Percentiles rank a stretch among this genome's conserved stretches.
These are phyloP conservation scores for Hymenoscyphus albidus DNA, from an alignment of 2,329 filamentous ascomycete species.

Conservation along the genomic window DNA sequence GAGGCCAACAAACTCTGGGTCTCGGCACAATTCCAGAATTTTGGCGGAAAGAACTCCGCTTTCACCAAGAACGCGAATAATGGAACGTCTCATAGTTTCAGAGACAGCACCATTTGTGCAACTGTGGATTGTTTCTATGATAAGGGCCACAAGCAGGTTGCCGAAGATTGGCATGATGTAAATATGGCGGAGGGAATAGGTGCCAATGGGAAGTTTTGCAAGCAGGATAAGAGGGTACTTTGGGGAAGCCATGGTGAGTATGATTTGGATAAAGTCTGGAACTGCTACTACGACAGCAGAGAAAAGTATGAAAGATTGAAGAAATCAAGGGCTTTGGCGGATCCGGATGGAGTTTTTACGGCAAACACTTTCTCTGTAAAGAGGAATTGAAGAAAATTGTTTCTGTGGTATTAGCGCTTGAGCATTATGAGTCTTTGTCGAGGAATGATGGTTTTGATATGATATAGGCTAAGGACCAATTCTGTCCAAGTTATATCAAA, in stretches of 20 bases:
- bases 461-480: neutral
- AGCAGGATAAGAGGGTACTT: conserved; percentile 39
- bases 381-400: neutral
- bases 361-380: conserved; percentile 24
- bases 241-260: conserved; percentile 42
- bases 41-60: conserved; percentile 43
- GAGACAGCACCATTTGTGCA: conserved; percentile 41
- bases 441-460: neutral
- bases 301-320: conserved; percentile 39
- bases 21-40: conserved; percentile 44
- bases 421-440: neutral
- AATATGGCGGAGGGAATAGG: conserved; percentile 37
- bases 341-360: conserved; percentile 36
- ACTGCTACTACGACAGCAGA: conserved; percentile 37
- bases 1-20: conserved; percentile 42
- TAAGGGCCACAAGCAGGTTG: conserved; percentile 33
- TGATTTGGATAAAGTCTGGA: conserved; percentile 38
- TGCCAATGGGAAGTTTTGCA: conserved; percentile 38
- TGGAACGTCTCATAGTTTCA: conserved; percentile 46
- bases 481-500: no score
- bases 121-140: conserved; percentile 45
- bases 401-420: neutral
- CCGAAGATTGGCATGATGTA: conserved; percentile 41
- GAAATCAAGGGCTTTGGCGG: conserved; percentile 27
- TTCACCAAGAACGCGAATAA: conserved; percentile 42